Percentiles rank a stretch among this genome's conserved stretches.
Conservation (phyloP, 2,329 filamentous ascomycete species). For the Graphilbum sp. region DNA sequence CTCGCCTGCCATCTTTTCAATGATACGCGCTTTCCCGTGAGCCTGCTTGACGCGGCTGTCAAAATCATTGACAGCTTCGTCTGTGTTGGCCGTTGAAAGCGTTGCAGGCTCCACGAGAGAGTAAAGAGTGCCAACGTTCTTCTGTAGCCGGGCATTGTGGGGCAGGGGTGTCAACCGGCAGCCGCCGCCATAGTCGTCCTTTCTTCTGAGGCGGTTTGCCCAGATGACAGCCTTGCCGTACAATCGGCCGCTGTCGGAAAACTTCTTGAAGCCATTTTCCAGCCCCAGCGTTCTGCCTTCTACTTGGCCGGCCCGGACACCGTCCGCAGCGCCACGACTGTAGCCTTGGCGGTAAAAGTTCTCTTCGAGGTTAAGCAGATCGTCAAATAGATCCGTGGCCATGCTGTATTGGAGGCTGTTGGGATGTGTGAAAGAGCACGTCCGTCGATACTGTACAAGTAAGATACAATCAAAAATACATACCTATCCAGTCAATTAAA, state of each 20-base stretch:
- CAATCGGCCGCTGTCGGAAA: slow-evolving; percentile 60
- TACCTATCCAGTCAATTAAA: no score
- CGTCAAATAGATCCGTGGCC: slow-evolving; percentile 32
- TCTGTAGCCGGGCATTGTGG: slow-evolving; percentile 49
- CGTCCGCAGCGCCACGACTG: slow-evolving; percentile 57
- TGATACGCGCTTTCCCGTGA: slow-evolving; percentile 67
- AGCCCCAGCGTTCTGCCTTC: slow-evolving; percentile 86
- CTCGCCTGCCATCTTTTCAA: slow-evolving; percentile 51
- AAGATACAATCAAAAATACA: no score
- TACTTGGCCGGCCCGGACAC: slow-evolving; percentile 58
- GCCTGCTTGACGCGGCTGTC: slow-evolving; percentile 79
- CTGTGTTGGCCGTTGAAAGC: slow-evolving; percentile 64
- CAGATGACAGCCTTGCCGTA: slow-evolving; percentile 72
- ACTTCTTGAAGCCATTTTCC: slow-evolving; percentile 89
- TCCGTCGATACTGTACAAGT: no score
- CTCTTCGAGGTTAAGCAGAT: slow-evolving; percentile 43
- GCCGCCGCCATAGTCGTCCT: not conserved
- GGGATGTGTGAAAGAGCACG: no score
- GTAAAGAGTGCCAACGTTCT: slow-evolving; percentile 60
- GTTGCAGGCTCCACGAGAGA: slow-evolving; percentile 65
- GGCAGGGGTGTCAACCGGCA: slow-evolving; percentile 25
- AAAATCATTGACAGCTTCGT: slow-evolving; percentile 80
- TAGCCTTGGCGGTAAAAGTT: slow-evolving; percentile 74
- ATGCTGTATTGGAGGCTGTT: not conserved
- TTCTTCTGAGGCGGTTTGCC: slow-evolving; percentile 45